Evolutionary conservation across 2,329 filamentous ascomycete genomes (phyloP), one percentile per base, ranked within the genome.

Genomic region (Aureobasidium sp.): DNA sequence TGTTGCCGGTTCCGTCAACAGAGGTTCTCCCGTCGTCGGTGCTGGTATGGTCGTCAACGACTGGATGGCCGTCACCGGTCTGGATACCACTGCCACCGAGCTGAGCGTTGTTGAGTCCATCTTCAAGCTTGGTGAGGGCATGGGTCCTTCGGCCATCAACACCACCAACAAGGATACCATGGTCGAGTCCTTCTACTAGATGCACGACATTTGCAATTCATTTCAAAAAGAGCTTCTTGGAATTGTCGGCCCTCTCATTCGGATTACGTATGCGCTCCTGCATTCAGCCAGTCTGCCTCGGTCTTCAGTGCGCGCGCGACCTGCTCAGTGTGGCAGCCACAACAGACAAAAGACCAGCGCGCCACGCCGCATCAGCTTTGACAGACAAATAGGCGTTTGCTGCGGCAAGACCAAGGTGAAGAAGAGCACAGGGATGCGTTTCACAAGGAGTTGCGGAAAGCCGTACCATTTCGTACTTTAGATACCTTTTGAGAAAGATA

Each of bases 161-260:
- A 86, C 84, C 49, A 84, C 75, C 62, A 84, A 96, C 77, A 97
- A 96, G 81, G 91, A 97, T 70, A 93, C 90, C 60, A 95, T 98
- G 82, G 93, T 98, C 58, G 93, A 98, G 78, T 95, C 88, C 64
- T 98, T 97, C 76, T 98, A 98, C 77, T 98, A 79, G 79, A 64
- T 45, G 32, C 45, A 37, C n/a, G n/a, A n/a, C 21, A 27, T 24
- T 48, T 27, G 30, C 22, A 29, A 37, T 19, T 11, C 44, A 48
- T 10, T 2, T 25, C 12, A 47, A 37, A 19, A 24, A 25, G 22
- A 48, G 19, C 32, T 48, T 47, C 7, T 5, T n/a, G 22, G 41
- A 5, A 22, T 10, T 14, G 17, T 22, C 12, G 41, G 17, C 21
- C n/a, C 19, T 47, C 30, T 21, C n/a, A 7, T 27, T 19, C 32